A percentile compares a stretch with the other conserved stretches of the same genome.
Conservation (phyloP, 768 basidiomycete genomes). For the Pulveroboletus sp. region DNA sequence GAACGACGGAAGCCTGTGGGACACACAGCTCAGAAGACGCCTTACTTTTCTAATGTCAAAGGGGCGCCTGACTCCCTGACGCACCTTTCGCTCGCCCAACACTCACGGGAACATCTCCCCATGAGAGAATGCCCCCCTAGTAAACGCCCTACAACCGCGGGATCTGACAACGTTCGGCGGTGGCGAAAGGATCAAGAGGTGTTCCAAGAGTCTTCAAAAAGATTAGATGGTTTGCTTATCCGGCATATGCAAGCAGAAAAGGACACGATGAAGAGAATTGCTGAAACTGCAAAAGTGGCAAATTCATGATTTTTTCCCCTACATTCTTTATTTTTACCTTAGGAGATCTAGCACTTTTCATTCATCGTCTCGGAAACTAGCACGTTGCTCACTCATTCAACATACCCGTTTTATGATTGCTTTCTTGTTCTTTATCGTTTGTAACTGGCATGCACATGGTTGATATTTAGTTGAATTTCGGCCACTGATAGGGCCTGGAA, state of each 20-base stretch:
- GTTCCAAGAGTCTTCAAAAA: slow-evolving; percentile 55
- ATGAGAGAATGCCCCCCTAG: slow-evolving; percentile 7
- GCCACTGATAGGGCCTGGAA: neutral
- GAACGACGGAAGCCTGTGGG: slow-evolving; percentile 50
- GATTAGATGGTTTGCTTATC: slow-evolving; percentile 74
- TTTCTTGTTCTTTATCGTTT: slow-evolving; percentile 18
- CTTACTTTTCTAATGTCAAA: slow-evolving; percentile 48
- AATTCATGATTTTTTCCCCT: slow-evolving; percentile 20
- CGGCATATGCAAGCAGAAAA: slow-evolving; percentile 83
- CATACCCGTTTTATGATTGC: slow-evolving; percentile 25
- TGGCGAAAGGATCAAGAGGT: slow-evolving; percentile 32
- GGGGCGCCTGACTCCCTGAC: slow-evolving; percentile 30
- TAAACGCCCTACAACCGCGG: slow-evolving; percentile 15
- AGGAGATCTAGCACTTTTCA: slow-evolving; percentile 9
- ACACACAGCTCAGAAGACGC: slow-evolving; percentile 41
- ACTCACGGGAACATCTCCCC: slow-evolving; percentile 41
- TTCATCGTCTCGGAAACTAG: slow-evolving; percentile 6
- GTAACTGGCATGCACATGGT: slow-evolving; percentile 28
- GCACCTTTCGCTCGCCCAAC: slow-evolving; percentile 34
- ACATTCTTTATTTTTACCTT: slow-evolving; percentile 7
- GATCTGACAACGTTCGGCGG: slow-evolving; percentile 22
- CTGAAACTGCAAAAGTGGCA: slow-evolving; percentile 41
- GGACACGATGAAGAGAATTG: slow-evolving; percentile 74
- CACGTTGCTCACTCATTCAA: slow-evolving; percentile 18
- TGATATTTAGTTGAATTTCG: slow-evolving; percentile 15